Percentiles rank a stretch among this genome's conserved stretches.
Conservation (phyloP, 352 stramenopile species). For the Thraustochytrium striatum region DNA sequence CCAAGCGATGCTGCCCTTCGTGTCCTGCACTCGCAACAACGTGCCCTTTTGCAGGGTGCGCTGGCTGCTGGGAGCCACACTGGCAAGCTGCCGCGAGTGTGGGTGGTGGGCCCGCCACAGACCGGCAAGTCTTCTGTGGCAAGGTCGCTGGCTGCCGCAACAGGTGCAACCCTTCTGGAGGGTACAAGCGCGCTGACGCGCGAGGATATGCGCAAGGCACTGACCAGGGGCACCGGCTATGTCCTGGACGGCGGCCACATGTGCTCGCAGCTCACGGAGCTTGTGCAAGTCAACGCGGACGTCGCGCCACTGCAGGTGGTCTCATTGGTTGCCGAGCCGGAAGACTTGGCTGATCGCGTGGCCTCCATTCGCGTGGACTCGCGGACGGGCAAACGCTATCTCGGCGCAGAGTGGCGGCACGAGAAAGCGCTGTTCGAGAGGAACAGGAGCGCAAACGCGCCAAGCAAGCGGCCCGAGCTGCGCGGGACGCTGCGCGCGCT, state of each 20-base stretch:
- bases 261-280: not conserved
- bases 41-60: too few species aligned
- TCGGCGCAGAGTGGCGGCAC: not conserved
- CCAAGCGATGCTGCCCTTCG: too few species aligned
- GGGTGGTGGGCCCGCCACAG: not conserved
- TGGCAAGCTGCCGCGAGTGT: not conserved
- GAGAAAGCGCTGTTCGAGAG: not conserved
- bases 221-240: not conserved
- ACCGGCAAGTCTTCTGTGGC: not conserved
- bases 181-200: not conserved
- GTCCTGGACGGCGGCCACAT: too few species aligned
- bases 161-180: not conserved
- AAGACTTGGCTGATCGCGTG: too few species aligned
- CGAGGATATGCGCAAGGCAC: not conserved
- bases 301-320: not conserved
- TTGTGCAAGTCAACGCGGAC: not conserved
- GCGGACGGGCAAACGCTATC: not conserved
- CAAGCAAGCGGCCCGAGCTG: not conserved
- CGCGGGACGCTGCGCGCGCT: not conserved
- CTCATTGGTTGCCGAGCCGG: not conserved
- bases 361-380: not conserved
- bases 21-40: too few species aligned
- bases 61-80: not conserved
- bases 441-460: not conserved
- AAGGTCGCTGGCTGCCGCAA: not conserved